These are phyloP conservation scores for Volvox africanus DNA, from an alignment of 139 green algal genomes.

Conservation along the genomic window DNA sequence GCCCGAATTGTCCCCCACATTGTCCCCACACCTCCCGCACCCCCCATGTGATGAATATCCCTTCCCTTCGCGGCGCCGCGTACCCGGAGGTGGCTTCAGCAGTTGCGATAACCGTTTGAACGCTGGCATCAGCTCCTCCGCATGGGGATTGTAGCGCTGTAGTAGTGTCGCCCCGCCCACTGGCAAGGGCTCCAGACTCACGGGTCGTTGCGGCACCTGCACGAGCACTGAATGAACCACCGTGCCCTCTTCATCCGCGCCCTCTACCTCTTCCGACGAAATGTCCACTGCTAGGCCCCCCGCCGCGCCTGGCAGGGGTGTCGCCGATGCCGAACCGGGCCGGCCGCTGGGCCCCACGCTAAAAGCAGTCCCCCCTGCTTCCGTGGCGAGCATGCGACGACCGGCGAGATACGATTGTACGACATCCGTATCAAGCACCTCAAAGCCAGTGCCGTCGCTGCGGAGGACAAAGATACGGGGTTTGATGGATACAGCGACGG, in stretches of 20 bases:
- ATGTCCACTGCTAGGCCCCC: slow-evolving; percentile 2
- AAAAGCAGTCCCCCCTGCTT: neutral
- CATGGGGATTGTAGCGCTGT: slow-evolving; percentile 46
- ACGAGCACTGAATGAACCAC: slow-evolving; percentile 32
- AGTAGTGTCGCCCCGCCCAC: slow-evolving; percentile 44
- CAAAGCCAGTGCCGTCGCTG: slow-evolving; percentile 56
- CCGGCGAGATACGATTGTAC: slow-evolving; percentile 29
- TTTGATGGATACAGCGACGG: slow-evolving; percentile 41
- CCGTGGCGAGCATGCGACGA: neutral
- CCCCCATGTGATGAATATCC: too few relatives aligned
- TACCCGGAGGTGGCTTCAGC: neutral
- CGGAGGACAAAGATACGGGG: slow-evolving; percentile 73
- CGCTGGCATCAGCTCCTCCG: slow-evolving; percentile 52
- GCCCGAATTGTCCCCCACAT: too few relatives aligned
- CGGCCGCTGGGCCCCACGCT: neutral
- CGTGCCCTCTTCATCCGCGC: slow-evolving; percentile 41
- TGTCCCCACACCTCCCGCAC: too few relatives aligned
- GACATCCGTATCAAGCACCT: slow-evolving; percentile 57
- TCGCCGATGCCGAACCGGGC: neutral
- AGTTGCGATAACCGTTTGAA: slow-evolving; percentile 42
- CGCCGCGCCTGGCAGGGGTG: neutral
- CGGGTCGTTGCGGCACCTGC: slow-evolving; percentile 20
- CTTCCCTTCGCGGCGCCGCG: too few relatives aligned
- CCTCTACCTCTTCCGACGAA: slow-evolving; percentile 8
- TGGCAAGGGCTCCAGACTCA: slow-evolving; percentile 41